A percentile compares a stretch with the other conserved stretches of the same genome.
phyloP scores from a whole-genome alignment of 257 asterid genomes.

The Ligustrum vulgare region DNA sequence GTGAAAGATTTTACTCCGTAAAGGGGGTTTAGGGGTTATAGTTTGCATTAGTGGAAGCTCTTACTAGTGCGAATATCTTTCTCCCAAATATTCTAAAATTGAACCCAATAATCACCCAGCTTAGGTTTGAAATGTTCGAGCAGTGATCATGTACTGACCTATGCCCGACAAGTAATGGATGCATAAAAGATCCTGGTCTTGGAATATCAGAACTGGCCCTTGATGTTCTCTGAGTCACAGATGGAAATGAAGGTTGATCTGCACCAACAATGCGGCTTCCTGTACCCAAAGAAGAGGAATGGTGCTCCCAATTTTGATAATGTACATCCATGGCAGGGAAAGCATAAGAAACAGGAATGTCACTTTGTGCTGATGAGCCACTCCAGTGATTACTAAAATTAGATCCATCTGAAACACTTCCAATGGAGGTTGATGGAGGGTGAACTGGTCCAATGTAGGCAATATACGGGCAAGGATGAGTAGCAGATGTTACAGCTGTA shows the following conservation, averaged over 20 bases:
- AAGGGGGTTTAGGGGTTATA: neutral
- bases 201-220: conserved; percentile 54
- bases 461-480: conserved; percentile 67
- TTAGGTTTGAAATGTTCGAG: neutral
- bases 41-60: neutral
- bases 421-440: conserved; percentile 57
- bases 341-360: conserved; percentile 54
- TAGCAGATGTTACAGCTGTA: conserved; percentile 51
- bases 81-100: neutral
- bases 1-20: neutral
- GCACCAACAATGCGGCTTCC: conserved; percentile 47
- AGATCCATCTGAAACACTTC: conserved; percentile 53
- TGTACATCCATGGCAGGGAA: conserved; percentile 62
- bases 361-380: conserved; percentile 51
- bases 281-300: conserved; percentile 45
- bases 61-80: neutral
- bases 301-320: conserved; percentile 65
- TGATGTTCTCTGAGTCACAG: conserved; percentile 56
- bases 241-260: conserved; percentile 51
- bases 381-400: conserved; percentile 58
- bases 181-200: conserved; percentile 52
- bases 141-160: conserved; percentile 39
- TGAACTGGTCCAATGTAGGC: conserved; percentile 67
- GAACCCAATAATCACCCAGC: neutral
- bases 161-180: conserved; percentile 59